Conservation (phyloP, 495 filamentous ascomycete genomes). For the Penicillium soppii region DNA sequence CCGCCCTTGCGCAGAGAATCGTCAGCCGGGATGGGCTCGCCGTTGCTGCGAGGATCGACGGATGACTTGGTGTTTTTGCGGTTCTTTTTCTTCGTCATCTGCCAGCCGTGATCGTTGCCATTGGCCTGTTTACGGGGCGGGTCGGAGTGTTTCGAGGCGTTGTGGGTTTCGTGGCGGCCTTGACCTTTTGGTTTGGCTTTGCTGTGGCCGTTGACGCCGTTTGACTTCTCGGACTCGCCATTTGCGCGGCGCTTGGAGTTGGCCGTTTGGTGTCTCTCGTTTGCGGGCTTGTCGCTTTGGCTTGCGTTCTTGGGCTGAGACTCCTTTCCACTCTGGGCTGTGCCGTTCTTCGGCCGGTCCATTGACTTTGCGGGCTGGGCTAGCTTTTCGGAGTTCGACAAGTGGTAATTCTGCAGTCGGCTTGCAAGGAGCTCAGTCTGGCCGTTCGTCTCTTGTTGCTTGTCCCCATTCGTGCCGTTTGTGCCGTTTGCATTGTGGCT, state of each 20-base stretch:
- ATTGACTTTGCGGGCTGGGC: constrained; percentile 29
- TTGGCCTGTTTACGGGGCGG: constrained; percentile 28
- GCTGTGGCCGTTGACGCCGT: constrained; percentile 33
- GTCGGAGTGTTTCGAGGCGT: constrained; percentile 17
- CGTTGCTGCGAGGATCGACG: constrained; percentile 28
- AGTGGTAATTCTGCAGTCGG: constrained; percentile 38
- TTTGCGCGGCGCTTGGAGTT: constrained; percentile 34
- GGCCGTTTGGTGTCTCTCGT: constrained; percentile 23
- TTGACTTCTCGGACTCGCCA: constrained; percentile 35
- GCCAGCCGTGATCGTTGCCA: constrained; percentile 41
- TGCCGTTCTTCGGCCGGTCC: constrained; percentile 28
- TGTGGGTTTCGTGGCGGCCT: constrained; percentile 27
- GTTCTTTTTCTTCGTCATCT: constrained; percentile 50
- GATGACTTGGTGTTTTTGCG: constrained; percentile 40
- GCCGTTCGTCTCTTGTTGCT: constrained; percentile 11
- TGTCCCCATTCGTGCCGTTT: constrained; percentile 17
- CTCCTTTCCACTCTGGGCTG: constrained; percentile 28
- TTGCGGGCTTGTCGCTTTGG: constrained; percentile 30
- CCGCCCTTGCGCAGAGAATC: constrained; percentile 52
- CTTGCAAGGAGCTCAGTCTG: constrained; percentile 37
- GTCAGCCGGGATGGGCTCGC: constrained; percentile 47
- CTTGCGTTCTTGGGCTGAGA: constrained; percentile 30
- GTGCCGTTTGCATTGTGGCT: constrained; percentile 10
- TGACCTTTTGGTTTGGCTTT: constrained; percentile 35
- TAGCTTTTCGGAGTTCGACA: constrained; percentile 38